Percentiles rank a stretch among this genome's conserved stretches.
These are phyloP conservation scores for Fusarium floridanum DNA, from an alignment of 2,329 filamentous ascomycete genomes.

Conservation along the genomic window DNA sequence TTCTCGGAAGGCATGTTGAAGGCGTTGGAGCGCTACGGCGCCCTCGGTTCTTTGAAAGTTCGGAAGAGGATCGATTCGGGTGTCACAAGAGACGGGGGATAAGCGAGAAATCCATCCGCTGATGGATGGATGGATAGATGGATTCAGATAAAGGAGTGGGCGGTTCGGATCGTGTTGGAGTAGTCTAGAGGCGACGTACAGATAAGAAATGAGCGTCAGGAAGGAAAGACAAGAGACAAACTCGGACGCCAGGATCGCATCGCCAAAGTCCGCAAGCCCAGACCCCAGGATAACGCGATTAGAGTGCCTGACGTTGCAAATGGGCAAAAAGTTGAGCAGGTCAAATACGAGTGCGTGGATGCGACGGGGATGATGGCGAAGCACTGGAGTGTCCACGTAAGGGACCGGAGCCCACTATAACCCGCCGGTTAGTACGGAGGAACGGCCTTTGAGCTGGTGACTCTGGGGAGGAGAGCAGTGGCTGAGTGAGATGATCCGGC, in stretches of 20 bases:
- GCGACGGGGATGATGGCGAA: conserved; percentile 41
- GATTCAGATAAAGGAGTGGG: conserved; percentile 32
- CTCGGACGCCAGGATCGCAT: conserved; percentile 37
- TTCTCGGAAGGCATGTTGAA: conserved; percentile 55
- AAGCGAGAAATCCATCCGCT: conserved; percentile 32
- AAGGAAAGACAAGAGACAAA: conserved; percentile 43
- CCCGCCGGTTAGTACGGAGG: conserved; percentile 38
- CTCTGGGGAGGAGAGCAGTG: conserved; percentile 28
- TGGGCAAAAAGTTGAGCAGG: conserved; percentile 27
- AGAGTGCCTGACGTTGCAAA: conserved; percentile 10
- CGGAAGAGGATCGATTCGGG: conserved; percentile 9
- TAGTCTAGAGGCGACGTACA: conserved; percentile 20
- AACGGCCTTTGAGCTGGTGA: conserved; percentile 11
- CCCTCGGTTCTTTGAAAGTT: conserved; percentile 31
- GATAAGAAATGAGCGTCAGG: conserved; percentile 44
- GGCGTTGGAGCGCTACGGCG: conserved; percentile 33
- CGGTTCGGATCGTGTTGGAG: conserved; percentile 25
- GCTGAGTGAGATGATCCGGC: conserved; percentile 36
- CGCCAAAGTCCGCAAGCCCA: conserved; percentile 35
- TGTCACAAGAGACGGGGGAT: conserved; percentile 20
- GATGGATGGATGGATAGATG: conserved; percentile 6
- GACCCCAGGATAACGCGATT: conserved; percentile 14
- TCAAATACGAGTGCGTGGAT: conserved; percentile 27
- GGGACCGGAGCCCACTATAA: conserved; percentile 39
- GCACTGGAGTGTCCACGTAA: conserved; percentile 46